Evolutionary conservation across 352 stramenopile species (phyloP), one percentile per base, ranked within the genome.

Genomic region (Globisporangium rhizosaccharum): DNA sequence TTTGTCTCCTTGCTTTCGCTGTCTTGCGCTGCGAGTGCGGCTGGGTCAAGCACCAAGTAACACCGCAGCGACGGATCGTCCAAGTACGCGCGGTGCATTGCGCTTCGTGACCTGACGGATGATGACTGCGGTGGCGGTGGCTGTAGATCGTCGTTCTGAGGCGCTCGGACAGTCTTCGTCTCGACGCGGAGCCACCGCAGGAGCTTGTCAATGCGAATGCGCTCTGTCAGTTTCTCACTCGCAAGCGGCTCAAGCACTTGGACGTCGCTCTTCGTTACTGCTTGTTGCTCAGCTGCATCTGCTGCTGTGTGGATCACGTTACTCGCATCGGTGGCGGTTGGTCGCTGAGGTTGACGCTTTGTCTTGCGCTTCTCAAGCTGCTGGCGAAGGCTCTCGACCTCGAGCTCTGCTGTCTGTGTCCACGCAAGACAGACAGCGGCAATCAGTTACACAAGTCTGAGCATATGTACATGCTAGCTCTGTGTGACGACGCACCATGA

Each of bases 161-260:
- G 9, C 26, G 28, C 25, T n/a, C 14, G 26, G 14, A 15, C 11
- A 2, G 33, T 17, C 25, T 51, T 63, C 18, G 66, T 73, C 54
- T 76, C 59, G 3, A 76, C 59, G 25, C 63, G 68, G 6, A 76
- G 58, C 59, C 55, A 71, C 25, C 48, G 62, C 20, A 76, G 66
- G 23, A 76, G 54, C 37, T 70, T 72, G 53, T 76, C 68, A 7
- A 59, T 42, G 17, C 49, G 46, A n/a, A 76, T 73, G n/a, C 65
- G 56, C n/a, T 73, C 66, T 0, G 51, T 33, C 20, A 75, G 56
- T 5, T 61, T 67, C 7, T 61, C 44, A 11, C 45, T 51, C 5
- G 52, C 53, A 1, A 51, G 48, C 0, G 53, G 46, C 25, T 72
- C 61, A 36, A 64, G 62, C 12, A 70, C 51, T 4, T 51, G 20